phyloP scores from a whole-genome alignment of 495 filamentous ascomycete genomes.

The Hypomontagnella submonticulosa region DNA sequence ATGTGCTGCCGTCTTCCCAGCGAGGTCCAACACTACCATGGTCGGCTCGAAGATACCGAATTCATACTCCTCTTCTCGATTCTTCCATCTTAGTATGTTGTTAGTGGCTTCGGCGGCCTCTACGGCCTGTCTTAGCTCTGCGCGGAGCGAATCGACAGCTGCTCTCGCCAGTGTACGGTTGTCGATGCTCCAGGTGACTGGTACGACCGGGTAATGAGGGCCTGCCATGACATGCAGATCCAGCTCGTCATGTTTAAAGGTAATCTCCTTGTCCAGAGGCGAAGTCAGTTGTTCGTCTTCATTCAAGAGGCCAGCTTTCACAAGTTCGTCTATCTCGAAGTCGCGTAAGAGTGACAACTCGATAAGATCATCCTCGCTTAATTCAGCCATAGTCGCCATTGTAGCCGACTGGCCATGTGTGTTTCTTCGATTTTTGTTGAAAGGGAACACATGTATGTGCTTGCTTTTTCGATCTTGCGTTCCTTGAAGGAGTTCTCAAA shows the following conservation, averaged over 20 bases:
- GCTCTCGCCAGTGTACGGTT: conserved; percentile 37
- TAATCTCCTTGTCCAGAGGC: conserved; percentile 34
- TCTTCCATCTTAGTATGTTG: conserved; percentile 35
- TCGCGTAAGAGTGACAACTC: conserved; percentile 45
- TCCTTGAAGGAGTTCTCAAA: too few relatives aligned
- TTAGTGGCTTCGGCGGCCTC: conserved; percentile 27
- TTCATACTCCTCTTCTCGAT: conserved; percentile 23
- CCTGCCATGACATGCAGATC: conserved; percentile 36
- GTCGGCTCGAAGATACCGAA: conserved; percentile 36
- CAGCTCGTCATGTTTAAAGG: conserved; percentile 39
- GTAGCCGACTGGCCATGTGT: background rate
- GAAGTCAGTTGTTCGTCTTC: conserved; percentile 18
- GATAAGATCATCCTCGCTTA: conserved; percentile 40
- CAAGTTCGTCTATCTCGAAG: conserved; percentile 43
- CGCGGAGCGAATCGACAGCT: conserved; percentile 42
- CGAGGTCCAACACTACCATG: conserved; percentile 37
- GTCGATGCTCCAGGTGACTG: conserved; percentile 39
- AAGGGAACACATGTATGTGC: background rate
- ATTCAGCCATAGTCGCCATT: conserved; percentile 16
- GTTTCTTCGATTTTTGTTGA: background rate
- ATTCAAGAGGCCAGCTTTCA: conserved; percentile 29
- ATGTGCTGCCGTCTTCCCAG: conserved; percentile 19
- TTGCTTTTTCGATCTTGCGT: too few relatives aligned
- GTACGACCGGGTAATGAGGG: conserved; percentile 36
- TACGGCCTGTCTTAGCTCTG: conserved; percentile 18